These are phyloP conservation scores for Sisymbrium irio DNA, from an alignment of 345 rosid species.

Conservation along the genomic window DNA sequence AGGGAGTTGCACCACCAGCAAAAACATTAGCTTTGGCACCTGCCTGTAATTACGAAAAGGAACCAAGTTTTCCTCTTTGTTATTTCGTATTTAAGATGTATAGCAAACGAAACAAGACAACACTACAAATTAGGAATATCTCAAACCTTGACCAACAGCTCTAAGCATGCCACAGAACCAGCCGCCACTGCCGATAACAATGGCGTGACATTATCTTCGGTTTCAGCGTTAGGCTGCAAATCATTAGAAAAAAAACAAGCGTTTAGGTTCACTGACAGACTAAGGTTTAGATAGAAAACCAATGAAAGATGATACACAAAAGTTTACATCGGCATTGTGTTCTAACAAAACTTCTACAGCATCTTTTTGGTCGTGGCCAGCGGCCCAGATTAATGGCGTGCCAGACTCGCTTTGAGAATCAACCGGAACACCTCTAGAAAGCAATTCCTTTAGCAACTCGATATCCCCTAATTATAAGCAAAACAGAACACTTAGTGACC, in stretches of 20 bases:
- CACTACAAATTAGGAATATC: slow-evolving; percentile 12
- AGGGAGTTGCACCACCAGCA: slow-evolving; percentile 91
- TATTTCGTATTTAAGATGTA: neutral
- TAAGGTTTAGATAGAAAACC: neutral
- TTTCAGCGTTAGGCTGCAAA: slow-evolving; percentile 85
- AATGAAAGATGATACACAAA: neutral
- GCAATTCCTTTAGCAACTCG: slow-evolving; percentile 60
- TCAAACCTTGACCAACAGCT: slow-evolving; percentile 70
- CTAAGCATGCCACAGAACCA: slow-evolving; percentile 70
- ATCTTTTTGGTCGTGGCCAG: slow-evolving; percentile 78
- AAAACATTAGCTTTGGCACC: slow-evolving; percentile 72
- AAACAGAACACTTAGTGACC: slow-evolving; percentile 1
- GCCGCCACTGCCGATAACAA: slow-evolving; percentile 91
- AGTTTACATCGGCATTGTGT: slow-evolving; percentile 68
- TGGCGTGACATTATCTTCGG: slow-evolving; percentile 83
- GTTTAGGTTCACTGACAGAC: neutral
- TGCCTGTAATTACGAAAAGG: slow-evolving; percentile 48
- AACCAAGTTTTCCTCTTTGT: neutral
- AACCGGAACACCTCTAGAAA: slow-evolving; percentile 64
- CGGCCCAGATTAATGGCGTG: slow-evolving; percentile 88
- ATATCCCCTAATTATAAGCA: slow-evolving; percentile 48
- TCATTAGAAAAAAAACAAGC: neutral
- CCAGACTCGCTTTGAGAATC: slow-evolving; percentile 88
- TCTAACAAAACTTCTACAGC: slow-evolving; percentile 72
- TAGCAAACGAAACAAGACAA: neutral